Percentiles rank a stretch among this genome's conserved stretches.
Evolutionary conservation across 2,329 filamentous ascomycete species (phyloP).

Genomic region (Dissoconium aciculare): DNA sequence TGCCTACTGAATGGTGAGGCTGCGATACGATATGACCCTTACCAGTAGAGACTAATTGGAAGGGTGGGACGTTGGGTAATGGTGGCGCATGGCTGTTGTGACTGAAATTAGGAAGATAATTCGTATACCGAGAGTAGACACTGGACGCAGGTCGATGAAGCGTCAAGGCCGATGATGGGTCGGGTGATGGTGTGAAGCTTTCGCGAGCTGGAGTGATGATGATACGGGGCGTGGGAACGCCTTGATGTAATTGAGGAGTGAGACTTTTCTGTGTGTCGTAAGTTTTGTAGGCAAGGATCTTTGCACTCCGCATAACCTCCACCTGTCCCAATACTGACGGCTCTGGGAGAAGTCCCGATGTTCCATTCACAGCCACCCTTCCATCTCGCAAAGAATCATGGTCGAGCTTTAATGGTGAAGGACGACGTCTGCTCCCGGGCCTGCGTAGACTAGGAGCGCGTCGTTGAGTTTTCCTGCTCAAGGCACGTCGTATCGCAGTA

Average conservation of each 20-base stretch:
- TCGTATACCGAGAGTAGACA: slow-evolving; percentile 45
- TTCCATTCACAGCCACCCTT: slow-evolving; percentile 1
- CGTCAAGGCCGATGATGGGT: slow-evolving; percentile 28
- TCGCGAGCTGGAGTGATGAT: slow-evolving; percentile 39
- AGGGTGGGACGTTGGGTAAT: slow-evolving; percentile 41
- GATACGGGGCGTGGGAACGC: slow-evolving; percentile 45
- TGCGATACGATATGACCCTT: not conserved
- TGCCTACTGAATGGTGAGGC: not conserved
- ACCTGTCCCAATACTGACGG: too few relatives aligned
- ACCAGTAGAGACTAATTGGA: not conserved
- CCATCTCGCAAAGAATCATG: not conserved
- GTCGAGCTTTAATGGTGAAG: not conserved
- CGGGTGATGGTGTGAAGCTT: slow-evolving; percentile 44
- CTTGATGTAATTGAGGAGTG: slow-evolving; percentile 55
- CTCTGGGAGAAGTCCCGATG: not conserved
- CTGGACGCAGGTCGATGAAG: slow-evolving; percentile 38
- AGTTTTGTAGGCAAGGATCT: slow-evolving; percentile 32
- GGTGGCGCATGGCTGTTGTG: slow-evolving; percentile 37
- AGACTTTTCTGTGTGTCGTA: slow-evolving; percentile 35
- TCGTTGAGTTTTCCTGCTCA: slow-evolving; percentile 5
- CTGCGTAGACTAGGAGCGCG: not conserved
- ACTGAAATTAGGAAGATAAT: slow-evolving; percentile 11
- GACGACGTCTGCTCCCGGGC: not conserved
- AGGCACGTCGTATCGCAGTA: slow-evolving; percentile 11
- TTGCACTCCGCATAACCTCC: not conserved